Evolutionary conservation across 805 yeast genomes (phyloP), one percentile per base, ranked within the genome.

Genomic region (Candida chauliodis): DNA sequence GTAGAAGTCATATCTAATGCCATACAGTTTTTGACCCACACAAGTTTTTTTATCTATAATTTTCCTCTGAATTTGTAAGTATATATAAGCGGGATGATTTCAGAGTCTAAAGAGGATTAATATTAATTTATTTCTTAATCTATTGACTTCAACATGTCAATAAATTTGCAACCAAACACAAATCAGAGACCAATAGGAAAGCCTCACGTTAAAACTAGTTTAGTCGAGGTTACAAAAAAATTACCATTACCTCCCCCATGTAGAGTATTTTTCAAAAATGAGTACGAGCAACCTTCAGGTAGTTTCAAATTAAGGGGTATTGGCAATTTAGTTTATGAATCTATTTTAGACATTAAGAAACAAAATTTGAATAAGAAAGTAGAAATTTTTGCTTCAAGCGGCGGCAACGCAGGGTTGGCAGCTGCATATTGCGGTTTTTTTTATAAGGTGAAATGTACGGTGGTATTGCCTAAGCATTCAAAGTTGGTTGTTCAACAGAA

Each of bases 331-430:
- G 66, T 76, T 24, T 47, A 54, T n/a, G 50, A 54, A 16, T 56
- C 61, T 13, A 52, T 66, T 0, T 47, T 47, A 2, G 46, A 49
- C 14, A 63, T 63, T 2, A 22, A 23, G 15, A 29, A 19, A 29
- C 24, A 26, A 10, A 11, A 22, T 4, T 50, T 57, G 3, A 44
- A 49, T 11, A 57, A 59, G 31, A 46, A 48, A 26, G 60, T 71
- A 11, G 65, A 63, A 5, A 71, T 75, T 4, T 69, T 67, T 43
- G 69, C 79, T 5, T 73, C 79, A 10, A 70, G 77, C 29, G 81
- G 81, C 8, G 81, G 81, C 4, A 73, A 73, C 44, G 78, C 78
- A 11, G 78, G 78, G 1, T 59, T 73, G 38, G 81, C 80, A 5
- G 79, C 78, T 5, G 76, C 79, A 0, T 65, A 64, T 33, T 65